Conservation (phyloP, 129 eudicot genomes). For the Tanacetum coccineum region DNA sequence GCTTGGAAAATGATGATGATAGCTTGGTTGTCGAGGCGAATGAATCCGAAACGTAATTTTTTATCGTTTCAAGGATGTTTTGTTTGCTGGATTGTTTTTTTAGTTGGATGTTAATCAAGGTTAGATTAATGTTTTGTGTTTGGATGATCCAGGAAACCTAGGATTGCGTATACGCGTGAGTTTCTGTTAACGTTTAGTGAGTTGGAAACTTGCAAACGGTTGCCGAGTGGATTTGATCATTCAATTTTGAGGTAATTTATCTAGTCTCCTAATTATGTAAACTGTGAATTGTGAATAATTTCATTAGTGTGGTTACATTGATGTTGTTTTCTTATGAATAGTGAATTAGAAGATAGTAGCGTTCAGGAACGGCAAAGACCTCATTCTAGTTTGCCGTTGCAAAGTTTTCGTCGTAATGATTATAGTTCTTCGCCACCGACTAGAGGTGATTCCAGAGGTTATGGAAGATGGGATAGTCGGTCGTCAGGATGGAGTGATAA, state of each 20-base stretch:
- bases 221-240: constrained; percentile 67
- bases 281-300: constrained; percentile 12
- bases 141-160: constrained; percentile 51
- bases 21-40: constrained; percentile 37
- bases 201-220: constrained; percentile 66
- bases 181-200: constrained; percentile 69
- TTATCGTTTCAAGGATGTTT: constrained; percentile 5
- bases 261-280: neutral
- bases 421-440: constrained; percentile 71
- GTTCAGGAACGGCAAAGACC: constrained; percentile 50
- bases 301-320: constrained; percentile 7
- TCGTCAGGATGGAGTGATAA: constrained; percentile 68
- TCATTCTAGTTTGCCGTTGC: constrained; percentile 46
- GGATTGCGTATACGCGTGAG: constrained; percentile 61
- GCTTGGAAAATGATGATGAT: constrained; percentile 57
- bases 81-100: neutral
- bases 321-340: constrained; percentile 29
- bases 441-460: constrained; percentile 57
- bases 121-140: constrained; percentile 5
- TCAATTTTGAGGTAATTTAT: constrained; percentile 52
- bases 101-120: neutral
- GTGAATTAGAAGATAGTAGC: constrained; percentile 63
- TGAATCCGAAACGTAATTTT: constrained; percentile 43
- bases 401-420: constrained; percentile 55
- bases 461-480: constrained; percentile 82